phyloP scores from a whole-genome alignment of 225 moss, liverwort and hornwort species.

The Lunularia cruciata region DNA sequence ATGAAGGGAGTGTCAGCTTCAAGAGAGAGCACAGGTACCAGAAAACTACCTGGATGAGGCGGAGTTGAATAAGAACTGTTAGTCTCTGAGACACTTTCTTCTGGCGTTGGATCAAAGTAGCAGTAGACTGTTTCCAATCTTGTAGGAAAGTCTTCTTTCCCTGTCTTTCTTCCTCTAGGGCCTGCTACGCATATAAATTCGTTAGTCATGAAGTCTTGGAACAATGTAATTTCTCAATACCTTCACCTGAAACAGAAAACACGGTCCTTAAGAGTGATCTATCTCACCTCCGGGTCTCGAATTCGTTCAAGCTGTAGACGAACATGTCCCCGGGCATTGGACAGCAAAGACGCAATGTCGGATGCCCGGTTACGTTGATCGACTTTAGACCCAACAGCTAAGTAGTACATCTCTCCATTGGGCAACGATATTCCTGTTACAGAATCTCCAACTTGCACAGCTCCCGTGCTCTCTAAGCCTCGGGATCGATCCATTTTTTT shows the following conservation, averaged over 20 bases:
- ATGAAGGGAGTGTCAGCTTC: not conserved
- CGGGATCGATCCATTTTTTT: not conserved
- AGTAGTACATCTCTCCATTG: constrained; percentile 26
- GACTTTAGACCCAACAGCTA: constrained; percentile 5
- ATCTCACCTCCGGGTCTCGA: constrained; percentile 27
- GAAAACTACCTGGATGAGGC: constrained; percentile 27
- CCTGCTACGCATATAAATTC: not conserved
- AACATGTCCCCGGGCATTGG: constrained; percentile 39
- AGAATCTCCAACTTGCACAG: constrained; percentile 27
- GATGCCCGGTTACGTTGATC: constrained; percentile 16
- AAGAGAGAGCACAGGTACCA: not conserved
- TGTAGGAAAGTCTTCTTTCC: constrained; percentile 20
- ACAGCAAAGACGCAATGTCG: constrained; percentile 20
- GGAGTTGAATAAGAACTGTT: constrained; percentile 9
- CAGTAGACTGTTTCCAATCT: constrained; percentile 26
- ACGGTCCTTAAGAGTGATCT: not conserved
- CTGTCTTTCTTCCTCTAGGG: constrained; percentile 14
- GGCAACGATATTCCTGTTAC: constrained; percentile 34
- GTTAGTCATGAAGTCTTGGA: not conserved
- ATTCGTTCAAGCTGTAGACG: constrained; percentile 36
- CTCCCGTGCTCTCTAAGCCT: constrained; percentile 38
- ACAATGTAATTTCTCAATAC: not conserved
- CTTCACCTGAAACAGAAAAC: not conserved
- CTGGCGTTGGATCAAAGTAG: constrained; percentile 30
- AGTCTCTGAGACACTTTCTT: constrained; percentile 22